Evolutionary conservation across 495 filamentous ascomycete genomes (phyloP).

Genomic region (Trichoderma parareesei): DNA sequence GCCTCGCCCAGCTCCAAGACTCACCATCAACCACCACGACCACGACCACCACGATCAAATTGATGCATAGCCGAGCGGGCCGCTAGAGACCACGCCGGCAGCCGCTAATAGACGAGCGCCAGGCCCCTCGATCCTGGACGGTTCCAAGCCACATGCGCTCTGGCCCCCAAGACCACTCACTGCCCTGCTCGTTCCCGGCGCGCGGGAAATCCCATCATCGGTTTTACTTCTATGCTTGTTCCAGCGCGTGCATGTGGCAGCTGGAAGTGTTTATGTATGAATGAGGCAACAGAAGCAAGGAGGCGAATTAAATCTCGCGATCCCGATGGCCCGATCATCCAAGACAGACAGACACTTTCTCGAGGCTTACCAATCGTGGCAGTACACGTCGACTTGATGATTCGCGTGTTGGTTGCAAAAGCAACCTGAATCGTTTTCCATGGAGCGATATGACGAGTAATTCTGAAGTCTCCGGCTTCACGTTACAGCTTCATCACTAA

Average conservation of each 20-base stretch:
- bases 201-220: not conserved
- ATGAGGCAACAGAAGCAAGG: not conserved
- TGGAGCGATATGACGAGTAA: too few relatives aligned
- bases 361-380: not conserved
- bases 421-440: too few relatives aligned
- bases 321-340: too few relatives aligned
- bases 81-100: not conserved
- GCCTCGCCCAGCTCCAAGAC: not conserved
- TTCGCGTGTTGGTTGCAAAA: too few relatives aligned
- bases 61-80: not conserved
- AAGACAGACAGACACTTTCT: not conserved
- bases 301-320: not conserved
- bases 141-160: not conserved
- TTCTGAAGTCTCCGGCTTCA: too few relatives aligned
- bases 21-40: not conserved
- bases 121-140: not conserved
- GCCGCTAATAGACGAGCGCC: not conserved
- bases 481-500: not conserved
- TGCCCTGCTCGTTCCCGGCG: too few relatives aligned
- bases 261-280: not conserved
- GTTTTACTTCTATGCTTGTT: too few relatives aligned
- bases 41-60: too few relatives aligned
- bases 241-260: not conserved
- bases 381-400: not conserved
- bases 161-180: too few relatives aligned